Percentiles rank a stretch among this genome's conserved stretches.
Evolutionary conservation across 345 rosid genomes (phyloP).

Genomic region (Heritiera littoralis): DNA sequence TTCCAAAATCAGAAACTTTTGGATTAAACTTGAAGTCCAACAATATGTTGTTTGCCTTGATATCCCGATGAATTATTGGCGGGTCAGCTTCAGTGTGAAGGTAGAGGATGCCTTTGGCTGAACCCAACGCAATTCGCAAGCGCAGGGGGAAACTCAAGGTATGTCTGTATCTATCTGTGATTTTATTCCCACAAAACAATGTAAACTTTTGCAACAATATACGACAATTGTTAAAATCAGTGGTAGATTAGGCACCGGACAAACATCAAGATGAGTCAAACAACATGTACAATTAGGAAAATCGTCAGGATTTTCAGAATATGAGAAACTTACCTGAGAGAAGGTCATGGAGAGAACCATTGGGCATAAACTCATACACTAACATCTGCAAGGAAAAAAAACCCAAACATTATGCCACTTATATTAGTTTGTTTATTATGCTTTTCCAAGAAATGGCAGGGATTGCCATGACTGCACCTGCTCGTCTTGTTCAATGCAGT

Average conservation of each 20-base stretch:
- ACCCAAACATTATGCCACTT: neutral
- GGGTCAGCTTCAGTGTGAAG: slow-evolving; percentile 61
- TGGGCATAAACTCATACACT: slow-evolving; percentile 56
- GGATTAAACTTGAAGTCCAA: slow-evolving; percentile 45
- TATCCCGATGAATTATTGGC: slow-evolving; percentile 55
- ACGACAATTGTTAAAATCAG: neutral
- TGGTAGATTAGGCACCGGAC: neutral
- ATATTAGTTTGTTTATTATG: neutral
- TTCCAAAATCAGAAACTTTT: slow-evolving; percentile 61
- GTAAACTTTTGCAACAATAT: neutral
- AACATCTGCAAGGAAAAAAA: slow-evolving; percentile 41
- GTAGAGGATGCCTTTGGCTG: slow-evolving; percentile 53
- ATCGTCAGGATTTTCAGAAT: neutral
- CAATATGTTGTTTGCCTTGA: slow-evolving; percentile 55
- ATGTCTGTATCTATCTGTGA: slow-evolving; percentile 35
- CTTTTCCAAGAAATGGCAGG: neutral
- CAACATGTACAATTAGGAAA: neutral
- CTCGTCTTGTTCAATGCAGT: slow-evolving; percentile 50
- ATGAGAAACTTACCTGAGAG: slow-evolving; percentile 40
- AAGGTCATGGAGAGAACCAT: slow-evolving; percentile 50
- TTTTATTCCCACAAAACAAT: slow-evolving; percentile 10
- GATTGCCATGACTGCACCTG: slow-evolving; percentile 29
- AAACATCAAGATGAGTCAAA: neutral
- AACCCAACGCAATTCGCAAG: slow-evolving; percentile 44
- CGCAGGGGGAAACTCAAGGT: slow-evolving; percentile 33